Percentiles rank a stretch among this genome's conserved stretches.
Evolutionary conservation across 2,329 filamentous ascomycete genomes (phyloP).

Genomic region (Fulvia fulva): DNA sequence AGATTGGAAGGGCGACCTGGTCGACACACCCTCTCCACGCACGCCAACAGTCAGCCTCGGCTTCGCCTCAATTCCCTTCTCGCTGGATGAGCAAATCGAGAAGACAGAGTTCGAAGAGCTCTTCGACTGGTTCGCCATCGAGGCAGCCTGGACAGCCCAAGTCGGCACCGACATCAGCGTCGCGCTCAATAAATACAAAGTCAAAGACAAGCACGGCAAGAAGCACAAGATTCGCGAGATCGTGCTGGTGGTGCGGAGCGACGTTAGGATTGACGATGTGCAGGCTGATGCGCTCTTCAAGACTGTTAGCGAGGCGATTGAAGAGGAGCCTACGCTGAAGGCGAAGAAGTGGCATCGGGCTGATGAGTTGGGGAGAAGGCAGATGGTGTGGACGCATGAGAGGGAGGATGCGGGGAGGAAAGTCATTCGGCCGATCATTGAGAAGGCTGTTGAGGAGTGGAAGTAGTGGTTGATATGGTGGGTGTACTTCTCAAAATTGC

Average conservation of each 20-base stretch:
- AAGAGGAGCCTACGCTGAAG: constrained; percentile 37
- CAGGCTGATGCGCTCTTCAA: constrained; percentile 44
- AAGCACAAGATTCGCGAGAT: constrained; percentile 48
- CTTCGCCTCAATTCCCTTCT: constrained; percentile 46
- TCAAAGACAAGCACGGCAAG: constrained; percentile 35
- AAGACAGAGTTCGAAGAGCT: constrained; percentile 47
- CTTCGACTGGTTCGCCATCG: constrained; percentile 48
- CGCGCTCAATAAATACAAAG: constrained; percentile 46
- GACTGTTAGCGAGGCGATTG: constrained; percentile 40
- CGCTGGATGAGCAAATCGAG: constrained; percentile 44
- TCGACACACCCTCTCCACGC: constrained; percentile 45
- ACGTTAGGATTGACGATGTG: constrained; percentile 42
- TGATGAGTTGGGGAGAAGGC: constrained; percentile 39
- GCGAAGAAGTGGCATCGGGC: constrained; percentile 44
- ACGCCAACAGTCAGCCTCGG: constrained; percentile 47
- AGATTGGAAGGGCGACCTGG: constrained; percentile 48
- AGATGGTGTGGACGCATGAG: constrained; percentile 47
- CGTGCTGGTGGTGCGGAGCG: constrained; percentile 43
- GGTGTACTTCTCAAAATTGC: neutral
- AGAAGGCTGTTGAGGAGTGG: constrained; percentile 43
- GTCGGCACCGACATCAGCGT: constrained; percentile 44
- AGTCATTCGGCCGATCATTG: constrained; percentile 44
- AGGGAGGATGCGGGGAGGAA: constrained; percentile 40
- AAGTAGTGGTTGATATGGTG: constrained; percentile 14
- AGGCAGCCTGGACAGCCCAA: constrained; percentile 48